A percentile compares a stretch with the other conserved stretches of the same genome.
Conservation (phyloP, 1,139 yeast species). For the Magnusiomyces fungicola region DNA sequence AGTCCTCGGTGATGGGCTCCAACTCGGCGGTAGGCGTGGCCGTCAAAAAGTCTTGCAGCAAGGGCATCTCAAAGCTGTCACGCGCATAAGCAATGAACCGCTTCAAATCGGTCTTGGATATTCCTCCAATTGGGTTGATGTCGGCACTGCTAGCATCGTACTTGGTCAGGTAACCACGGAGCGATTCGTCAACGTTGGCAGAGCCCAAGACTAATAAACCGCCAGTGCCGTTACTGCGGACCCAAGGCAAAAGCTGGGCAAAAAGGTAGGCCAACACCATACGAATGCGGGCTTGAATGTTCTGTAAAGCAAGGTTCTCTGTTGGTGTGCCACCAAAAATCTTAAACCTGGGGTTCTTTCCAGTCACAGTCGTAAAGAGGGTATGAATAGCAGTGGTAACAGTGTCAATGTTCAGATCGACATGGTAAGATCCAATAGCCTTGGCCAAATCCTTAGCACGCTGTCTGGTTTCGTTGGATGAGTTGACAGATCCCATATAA, state of each 20-base stretch:
- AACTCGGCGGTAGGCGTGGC: slow-evolving; percentile 98
- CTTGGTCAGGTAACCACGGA: slow-evolving; percentile 91
- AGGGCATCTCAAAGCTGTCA: slow-evolving; percentile 61
- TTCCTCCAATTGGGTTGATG: slow-evolving; percentile 94
- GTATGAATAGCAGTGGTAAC: slow-evolving; percentile 66
- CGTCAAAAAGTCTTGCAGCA: slow-evolving; percentile 64
- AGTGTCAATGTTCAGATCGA: slow-evolving; percentile 84
- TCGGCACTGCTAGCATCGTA: slow-evolving; percentile 97
- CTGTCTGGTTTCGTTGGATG: slow-evolving; percentile 74
- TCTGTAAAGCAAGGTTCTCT: slow-evolving; percentile 89
- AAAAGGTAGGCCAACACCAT: slow-evolving; percentile 91
- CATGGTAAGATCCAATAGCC: slow-evolving; percentile 80
- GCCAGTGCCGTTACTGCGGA: slow-evolving; percentile 60
- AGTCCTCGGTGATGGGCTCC: slow-evolving; percentile 87
- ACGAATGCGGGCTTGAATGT: slow-evolving; percentile 89
- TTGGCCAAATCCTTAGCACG: slow-evolving; percentile 76
- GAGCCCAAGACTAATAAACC: slow-evolving; percentile 88
- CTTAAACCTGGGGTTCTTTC: slow-evolving; percentile 78
- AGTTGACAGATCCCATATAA: slow-evolving; percentile 93
- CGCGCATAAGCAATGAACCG: slow-evolving; percentile 77
- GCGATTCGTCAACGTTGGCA: slow-evolving; percentile 96
- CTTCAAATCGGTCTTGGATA: slow-evolving; percentile 87
- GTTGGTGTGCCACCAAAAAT: slow-evolving; percentile 89
- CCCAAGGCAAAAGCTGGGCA: slow-evolving; percentile 96
- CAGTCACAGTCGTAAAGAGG: slow-evolving; percentile 83